A percentile compares a stretch with the other conserved stretches of the same genome.
Conservation (phyloP, 768 basidiomycete genomes). For the Stropharia rugosoannulata region DNA sequence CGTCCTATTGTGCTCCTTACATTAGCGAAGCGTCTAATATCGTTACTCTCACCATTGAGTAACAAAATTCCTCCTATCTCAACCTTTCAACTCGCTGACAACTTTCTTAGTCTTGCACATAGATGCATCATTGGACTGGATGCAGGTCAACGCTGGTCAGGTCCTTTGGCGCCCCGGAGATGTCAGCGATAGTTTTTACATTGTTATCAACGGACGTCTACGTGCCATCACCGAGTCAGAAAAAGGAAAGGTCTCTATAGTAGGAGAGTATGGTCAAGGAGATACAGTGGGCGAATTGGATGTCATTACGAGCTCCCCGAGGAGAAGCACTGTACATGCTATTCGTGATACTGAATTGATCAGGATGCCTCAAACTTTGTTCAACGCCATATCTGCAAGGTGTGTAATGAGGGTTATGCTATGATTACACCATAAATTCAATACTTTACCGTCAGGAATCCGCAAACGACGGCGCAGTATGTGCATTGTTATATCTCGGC, state of each 20-base stretch:
- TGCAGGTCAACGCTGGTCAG: conserved; percentile 94
- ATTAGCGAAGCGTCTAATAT: conserved; percentile 93
- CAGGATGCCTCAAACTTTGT: conserved; percentile 94
- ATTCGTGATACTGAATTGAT: conserved; percentile 98
- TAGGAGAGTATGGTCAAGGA: conserved; percentile 95
- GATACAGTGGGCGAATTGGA: conserved; percentile 97
- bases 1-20: conserved; percentile 95
- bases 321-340: conserved; percentile 92
- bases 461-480: conserved; percentile 81
- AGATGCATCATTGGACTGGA: conserved; percentile 96
- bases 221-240: conserved; percentile 85
- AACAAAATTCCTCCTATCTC: conserved; percentile 16
- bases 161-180: conserved; percentile 93
- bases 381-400: conserved; percentile 95
- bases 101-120: conserved; percentile 80
- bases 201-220: conserved; percentile 95
- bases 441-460: conserved; percentile 50
- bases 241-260: conserved; percentile 73
- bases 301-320: conserved; percentile 88
- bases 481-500: conserved; percentile 20
- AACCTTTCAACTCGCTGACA: background rate
- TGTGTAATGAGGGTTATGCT: conserved; percentile 25
- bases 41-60: conserved; percentile 91
- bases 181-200: conserved; percentile 92
- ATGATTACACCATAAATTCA: background rate